Percentiles rank a stretch among this genome's conserved stretches.
These are phyloP conservation scores for Suillus clintonianus DNA, from an alignment of 768 basidiomycete genomes.

Conservation along the genomic window DNA sequence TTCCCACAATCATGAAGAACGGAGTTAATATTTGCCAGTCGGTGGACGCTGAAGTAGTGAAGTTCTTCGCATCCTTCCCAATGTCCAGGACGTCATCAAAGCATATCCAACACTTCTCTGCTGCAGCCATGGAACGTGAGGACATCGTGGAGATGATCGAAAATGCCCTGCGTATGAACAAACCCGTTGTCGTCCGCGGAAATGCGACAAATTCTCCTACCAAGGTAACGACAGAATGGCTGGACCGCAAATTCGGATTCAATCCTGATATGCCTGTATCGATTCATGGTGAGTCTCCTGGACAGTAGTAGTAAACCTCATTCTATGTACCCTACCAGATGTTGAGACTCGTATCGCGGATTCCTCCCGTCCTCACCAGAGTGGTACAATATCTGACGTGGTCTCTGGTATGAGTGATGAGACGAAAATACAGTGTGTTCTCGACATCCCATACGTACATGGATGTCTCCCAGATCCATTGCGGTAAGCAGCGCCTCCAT, in stretches of 20 bases:
- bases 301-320: neutral
- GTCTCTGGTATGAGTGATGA: neutral
- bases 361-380: neutral
- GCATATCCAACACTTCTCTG: too few species aligned
- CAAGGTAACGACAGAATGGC: neutral
- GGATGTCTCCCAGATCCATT: neutral
- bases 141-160: too few species aligned
- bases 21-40: too few species aligned
- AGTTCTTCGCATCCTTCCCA: too few species aligned
- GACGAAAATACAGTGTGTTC: neutral
- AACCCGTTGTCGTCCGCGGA: too few species aligned
- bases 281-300: neutral
- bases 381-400: neutral
- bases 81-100: too few species aligned
- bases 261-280: neutral
- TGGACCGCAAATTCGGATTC: neutral
- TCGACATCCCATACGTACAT: neutral
- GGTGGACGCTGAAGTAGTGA: too few species aligned
- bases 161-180: too few species aligned
- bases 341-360: neutral
- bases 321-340: neutral
- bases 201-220: neutral
- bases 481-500: neutral
- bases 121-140: too few species aligned
- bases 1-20: too few species aligned